Evolutionary conservation across 306 rosid species (phyloP), one percentile per base, ranked within the genome.

Genomic region (Malus asiatica): DNA sequence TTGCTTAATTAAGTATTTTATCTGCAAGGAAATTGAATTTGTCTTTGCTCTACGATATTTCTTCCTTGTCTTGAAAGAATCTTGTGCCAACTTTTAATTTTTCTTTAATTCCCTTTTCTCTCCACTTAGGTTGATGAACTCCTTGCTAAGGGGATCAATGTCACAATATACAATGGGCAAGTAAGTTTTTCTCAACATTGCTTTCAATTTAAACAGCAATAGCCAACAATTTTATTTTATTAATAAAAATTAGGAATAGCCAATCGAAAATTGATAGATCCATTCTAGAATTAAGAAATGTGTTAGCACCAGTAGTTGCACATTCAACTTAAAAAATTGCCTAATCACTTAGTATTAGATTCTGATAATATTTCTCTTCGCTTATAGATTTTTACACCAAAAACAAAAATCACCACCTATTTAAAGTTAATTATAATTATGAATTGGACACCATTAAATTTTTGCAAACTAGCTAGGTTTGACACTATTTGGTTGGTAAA

Each of bases 111-210:
- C 68, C 23, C 25, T 32, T 53, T 30, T 44, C 10, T 14, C 35
- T 32, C 10, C 64, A 51, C 19, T n/a, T 70, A 94, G 98, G 97
- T 95, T 61, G 97, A 90, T 81, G 85, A 89, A 77, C 87, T 95
- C 46, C 91, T 95, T 38, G 89, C 84, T 1, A 89, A 88, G 61
- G 99, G 99, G 33, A 87, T 95, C 61, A 88, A 89, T 75, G 97
- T 95, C 66, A 95, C 97, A 4, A 78, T 95, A 30, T 95, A 95
- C 70, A 95, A 86, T 65, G 99, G 99, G 48, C 99, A 95, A 63
- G 99, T 95, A 83, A 82, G 87, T 55, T 61, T 71, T 38, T 46
- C 14, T 15, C 9, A 30, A 30, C 44, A 3, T 13, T 27, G 15
- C 15, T 35, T 33, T 65, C 27, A 9, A 33, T 16, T 25, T 33